Conservation (phyloP, 345 rosid species). For the Salix caprea region DNA sequence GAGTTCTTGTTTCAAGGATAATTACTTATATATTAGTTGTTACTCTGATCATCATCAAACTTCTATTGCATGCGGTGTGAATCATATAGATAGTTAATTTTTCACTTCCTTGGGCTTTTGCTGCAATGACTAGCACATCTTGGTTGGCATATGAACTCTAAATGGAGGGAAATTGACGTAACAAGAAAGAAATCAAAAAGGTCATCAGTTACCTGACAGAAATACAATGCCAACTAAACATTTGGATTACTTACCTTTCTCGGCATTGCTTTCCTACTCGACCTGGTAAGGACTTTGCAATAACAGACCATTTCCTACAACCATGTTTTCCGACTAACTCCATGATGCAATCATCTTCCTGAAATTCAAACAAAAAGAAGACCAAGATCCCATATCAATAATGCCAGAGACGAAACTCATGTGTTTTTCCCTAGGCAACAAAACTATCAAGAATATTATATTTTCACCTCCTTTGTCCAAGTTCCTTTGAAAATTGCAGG, state of each 20-base stretch:
- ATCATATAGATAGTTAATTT: too few relatives aligned
- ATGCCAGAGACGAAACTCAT: not conserved
- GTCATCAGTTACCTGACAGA: not conserved
- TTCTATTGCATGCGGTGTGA: too few relatives aligned
- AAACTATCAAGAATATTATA: not conserved
- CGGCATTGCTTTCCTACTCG: slow-evolving; percentile 31
- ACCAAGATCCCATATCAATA: not conserved
- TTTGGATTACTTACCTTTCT: slow-evolving; percentile 19
- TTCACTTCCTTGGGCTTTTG: too few relatives aligned
- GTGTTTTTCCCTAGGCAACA: too few relatives aligned
- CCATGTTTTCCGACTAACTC: slow-evolving; percentile 15
- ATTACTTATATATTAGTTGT: too few relatives aligned
- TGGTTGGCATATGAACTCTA: not conserved
- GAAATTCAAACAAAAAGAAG: slow-evolving; percentile 5
- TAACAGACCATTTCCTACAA: slow-evolving; percentile 21
- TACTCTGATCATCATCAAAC: too few relatives aligned
- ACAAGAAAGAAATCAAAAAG: not conserved
- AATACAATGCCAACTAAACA: not conserved
- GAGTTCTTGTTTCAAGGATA: too few relatives aligned
- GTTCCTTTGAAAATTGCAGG: slow-evolving; percentile 24
- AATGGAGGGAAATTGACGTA: not conserved
- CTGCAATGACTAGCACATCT: not conserved
- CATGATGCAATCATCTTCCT: slow-evolving; percentile 25
- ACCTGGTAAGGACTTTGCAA: slow-evolving; percentile 26
- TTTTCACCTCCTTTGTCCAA: slow-evolving; percentile 29